Base-by-base conservation (phyloP, 1,284 basidiomycete genomes). In the Fistulina hepatica region DNA sequence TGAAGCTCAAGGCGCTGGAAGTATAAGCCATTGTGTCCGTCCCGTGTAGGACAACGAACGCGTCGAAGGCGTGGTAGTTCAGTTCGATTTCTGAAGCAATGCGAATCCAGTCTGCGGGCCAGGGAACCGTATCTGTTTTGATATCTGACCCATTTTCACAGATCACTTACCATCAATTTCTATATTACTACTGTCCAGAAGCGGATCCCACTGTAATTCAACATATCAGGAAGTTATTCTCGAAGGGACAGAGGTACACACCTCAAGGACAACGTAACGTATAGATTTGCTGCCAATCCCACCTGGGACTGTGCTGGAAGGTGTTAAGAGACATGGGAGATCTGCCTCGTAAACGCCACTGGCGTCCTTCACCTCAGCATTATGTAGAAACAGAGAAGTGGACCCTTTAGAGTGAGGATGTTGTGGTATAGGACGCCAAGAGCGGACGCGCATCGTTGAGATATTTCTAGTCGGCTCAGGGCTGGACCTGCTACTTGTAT, bases 1-100 rank as follows among this genome's bases (percentile, higher is more conserved):
- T 60, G 58, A 94, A 94, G 51, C 83, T 85, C 25, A 93, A 67
- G 2, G 89, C 88, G 33, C 84, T 89, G 2, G 88, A 76, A 3
- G 82, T 84, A 57, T 90, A 93, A 2, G 81, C 75, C 85, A 92
- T 92, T 0, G 90, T 93, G 51, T 93, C 89, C n/a, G 86, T 90
- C 24, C 91, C 91, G 55, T 95, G 91, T 8, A 95, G 63, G 21
- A 95, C 66, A 19, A 95, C 80, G 52, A 95, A 95, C 0, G 84
- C 86, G 52, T 95, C 91, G 52, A 89, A 95, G 13, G 65, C 55
- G 51, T 93, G 92, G 49, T 88, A 88, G 54, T 94, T 94, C 35
- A 91, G 72, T 51, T 92, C 88, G 43, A 95, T 90, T 53, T 95
- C 92, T 5, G 76, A 80, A 0, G 88, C 84, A 25, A 95, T 81